Conservation (phyloP, 306 rosid species). For the Medicago arabica region DNA sequence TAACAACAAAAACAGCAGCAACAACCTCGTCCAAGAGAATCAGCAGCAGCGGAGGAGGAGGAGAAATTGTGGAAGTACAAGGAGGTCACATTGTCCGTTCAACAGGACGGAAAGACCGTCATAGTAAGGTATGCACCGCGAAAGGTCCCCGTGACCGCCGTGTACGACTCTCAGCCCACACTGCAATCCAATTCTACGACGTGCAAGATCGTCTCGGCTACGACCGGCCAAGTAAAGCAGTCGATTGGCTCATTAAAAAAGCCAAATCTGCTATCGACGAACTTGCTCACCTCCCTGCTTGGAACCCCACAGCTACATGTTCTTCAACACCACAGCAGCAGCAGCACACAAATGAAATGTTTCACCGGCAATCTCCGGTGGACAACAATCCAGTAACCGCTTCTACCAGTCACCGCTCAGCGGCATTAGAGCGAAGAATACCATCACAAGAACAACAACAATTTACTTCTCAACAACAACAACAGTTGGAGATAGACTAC, state of each 20-base stretch:
- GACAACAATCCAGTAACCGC: slow-evolving; percentile 23
- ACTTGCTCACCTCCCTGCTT: slow-evolving; percentile 82
- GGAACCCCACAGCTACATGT: slow-evolving; percentile 58
- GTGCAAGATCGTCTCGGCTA: slow-evolving; percentile 96
- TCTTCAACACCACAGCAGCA: background rate
- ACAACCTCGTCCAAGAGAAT: slow-evolving; percentile 47
- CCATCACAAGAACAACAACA: slow-evolving; percentile 29
- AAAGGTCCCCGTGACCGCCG: slow-evolving; percentile 94
- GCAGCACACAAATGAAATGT: background rate
- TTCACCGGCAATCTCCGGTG: slow-evolving; percentile 38
- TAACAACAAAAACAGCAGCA: background rate
- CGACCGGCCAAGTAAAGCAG: slow-evolving; percentile 98
- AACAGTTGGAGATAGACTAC: slow-evolving; percentile 33
- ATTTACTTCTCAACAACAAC: slow-evolving; percentile 15
- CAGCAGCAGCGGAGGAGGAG: slow-evolving; percentile 11
- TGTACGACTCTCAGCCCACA: slow-evolving; percentile 86
- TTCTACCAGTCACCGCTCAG: slow-evolving; percentile 41
- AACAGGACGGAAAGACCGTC: slow-evolving; percentile 88
- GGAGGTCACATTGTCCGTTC: slow-evolving; percentile 95
- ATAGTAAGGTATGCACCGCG: slow-evolving; percentile 96
- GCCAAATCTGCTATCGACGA: slow-evolving; percentile 87
- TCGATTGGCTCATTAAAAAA: slow-evolving; percentile 95
- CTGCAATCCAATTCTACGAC: slow-evolving; percentile 96
- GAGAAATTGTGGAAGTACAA: slow-evolving; percentile 88
- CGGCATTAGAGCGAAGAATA: slow-evolving; percentile 41